Conservation (phyloP, 768 basidiomycete genomes). For the Pilatotrama ljubarskyi region DNA sequence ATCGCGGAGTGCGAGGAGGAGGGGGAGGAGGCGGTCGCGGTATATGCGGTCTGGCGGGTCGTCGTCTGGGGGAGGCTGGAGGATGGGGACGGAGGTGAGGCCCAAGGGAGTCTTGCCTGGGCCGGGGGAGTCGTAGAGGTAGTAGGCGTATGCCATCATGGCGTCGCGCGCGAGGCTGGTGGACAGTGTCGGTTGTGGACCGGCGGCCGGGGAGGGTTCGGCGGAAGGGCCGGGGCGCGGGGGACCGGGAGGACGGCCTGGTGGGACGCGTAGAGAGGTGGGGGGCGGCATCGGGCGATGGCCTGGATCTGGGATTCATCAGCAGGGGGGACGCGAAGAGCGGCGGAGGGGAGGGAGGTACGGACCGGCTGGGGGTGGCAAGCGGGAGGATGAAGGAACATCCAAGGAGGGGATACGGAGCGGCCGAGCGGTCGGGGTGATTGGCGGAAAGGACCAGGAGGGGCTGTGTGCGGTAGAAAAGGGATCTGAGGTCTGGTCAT, state of each 20-base stretch:
- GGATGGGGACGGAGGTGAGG: conserved; percentile 17
- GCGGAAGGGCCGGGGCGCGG: neutral
- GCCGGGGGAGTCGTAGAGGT: conserved; percentile 29
- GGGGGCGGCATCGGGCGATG: conserved; percentile 3
- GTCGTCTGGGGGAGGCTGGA: conserved; percentile 16
- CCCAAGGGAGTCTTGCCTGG: neutral
- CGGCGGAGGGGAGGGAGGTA: neutral
- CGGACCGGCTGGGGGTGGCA: neutral
- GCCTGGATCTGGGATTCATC: neutral
- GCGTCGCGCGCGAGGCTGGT: conserved; percentile 34
- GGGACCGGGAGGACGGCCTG: neutral
- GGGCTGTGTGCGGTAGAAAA: neutral
- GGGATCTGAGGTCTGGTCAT: conserved; percentile 10
- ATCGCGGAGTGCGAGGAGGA: conserved; percentile 34
- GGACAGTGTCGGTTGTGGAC: conserved; percentile 27
- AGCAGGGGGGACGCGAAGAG: neutral
- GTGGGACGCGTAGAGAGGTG: neutral
- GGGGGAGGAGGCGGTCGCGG: conserved; percentile 32
- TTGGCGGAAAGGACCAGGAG: neutral
- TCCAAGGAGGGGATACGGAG: neutral
- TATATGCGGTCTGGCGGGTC: conserved; percentile 24
- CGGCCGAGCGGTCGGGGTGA: conserved; percentile 6
- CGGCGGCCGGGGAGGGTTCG: neutral
- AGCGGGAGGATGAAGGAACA: conserved; percentile 4
- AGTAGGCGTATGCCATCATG: conserved; percentile 35